phyloP scores from a whole-genome alignment of 768 basidiomycete genomes.

The Mycena albidolilacea region DNA sequence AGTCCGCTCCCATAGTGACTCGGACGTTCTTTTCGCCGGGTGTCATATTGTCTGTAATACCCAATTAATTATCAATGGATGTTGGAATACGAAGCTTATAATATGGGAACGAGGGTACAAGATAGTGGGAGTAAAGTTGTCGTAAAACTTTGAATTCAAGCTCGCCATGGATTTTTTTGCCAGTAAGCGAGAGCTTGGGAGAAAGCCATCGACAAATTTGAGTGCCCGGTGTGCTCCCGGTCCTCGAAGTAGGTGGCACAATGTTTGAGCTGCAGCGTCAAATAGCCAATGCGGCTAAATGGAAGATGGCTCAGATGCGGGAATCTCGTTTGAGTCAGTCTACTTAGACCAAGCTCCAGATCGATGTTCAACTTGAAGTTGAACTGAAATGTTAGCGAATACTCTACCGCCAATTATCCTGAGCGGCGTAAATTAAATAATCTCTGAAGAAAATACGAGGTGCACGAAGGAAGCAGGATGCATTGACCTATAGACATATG shows the following conservation, averaged over 20 bases:
- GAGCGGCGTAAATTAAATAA: slow-evolving; percentile 3
- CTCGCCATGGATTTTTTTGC: slow-evolving; percentile 20
- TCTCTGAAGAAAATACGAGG: slow-evolving; percentile 3
- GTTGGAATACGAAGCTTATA: no score
- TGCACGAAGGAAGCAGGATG: slow-evolving; percentile 2
- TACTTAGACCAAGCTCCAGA: no score
- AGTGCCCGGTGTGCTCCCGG: slow-evolving; percentile 2
- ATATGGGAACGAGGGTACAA: slow-evolving; percentile 4
- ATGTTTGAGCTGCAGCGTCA: slow-evolving; percentile 18
- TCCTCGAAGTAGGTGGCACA: slow-evolving; percentile 18
- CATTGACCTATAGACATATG: no score
- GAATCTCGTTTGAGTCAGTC: no score
- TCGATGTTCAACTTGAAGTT: slow-evolving; percentile 16
- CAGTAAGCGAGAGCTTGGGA: slow-evolving; percentile 2
- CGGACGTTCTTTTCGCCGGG: not conserved
- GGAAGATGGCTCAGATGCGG: slow-evolving; percentile 19
- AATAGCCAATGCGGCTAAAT: slow-evolving; percentile 15
- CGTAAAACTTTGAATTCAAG: slow-evolving; percentile 19
- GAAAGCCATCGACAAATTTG: slow-evolving; percentile 20
- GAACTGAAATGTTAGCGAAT: slow-evolving; percentile 11
- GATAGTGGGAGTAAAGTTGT: slow-evolving; percentile 16
- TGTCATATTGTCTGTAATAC: no score
- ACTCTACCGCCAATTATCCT: slow-evolving; percentile 11
- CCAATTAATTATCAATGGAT: no score
- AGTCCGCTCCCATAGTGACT: slow-evolving; percentile 3